Evolutionary conservation across 768 basidiomycete genomes (phyloP).

Genomic region (Boletales sp.): DNA sequence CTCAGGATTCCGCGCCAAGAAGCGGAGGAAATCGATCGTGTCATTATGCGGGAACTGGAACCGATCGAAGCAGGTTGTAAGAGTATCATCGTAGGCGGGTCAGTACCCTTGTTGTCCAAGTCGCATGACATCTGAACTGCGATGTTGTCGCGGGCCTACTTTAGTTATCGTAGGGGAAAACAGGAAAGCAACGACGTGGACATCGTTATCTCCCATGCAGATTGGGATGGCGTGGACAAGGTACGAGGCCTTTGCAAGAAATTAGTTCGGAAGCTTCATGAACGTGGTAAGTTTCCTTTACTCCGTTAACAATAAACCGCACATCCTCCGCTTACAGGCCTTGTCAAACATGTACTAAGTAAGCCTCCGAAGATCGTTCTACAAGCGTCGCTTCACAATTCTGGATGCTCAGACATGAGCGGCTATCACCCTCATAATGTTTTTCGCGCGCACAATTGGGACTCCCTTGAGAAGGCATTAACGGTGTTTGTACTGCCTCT

Average conservation of each 20-base stretch:
- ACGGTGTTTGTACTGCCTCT: slow-evolving; percentile 71
- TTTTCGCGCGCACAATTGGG: slow-evolving; percentile 61
- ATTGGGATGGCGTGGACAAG: slow-evolving; percentile 40
- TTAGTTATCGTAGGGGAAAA: slow-evolving; percentile 85
- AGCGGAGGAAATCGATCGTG: slow-evolving; percentile 70
- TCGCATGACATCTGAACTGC: neutral
- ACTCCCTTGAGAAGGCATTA: slow-evolving; percentile 81
- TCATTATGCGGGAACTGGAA: slow-evolving; percentile 66
- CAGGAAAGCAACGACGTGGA: slow-evolving; percentile 80
- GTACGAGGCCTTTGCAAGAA: slow-evolving; percentile 62
- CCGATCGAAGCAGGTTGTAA: slow-evolving; percentile 61
- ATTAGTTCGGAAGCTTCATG: slow-evolving; percentile 55
- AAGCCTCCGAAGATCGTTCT: slow-evolving; percentile 23
- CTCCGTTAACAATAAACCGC: neutral
- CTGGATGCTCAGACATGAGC: slow-evolving; percentile 46
- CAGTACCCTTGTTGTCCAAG: slow-evolving; percentile 19
- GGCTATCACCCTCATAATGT: slow-evolving; percentile 55
- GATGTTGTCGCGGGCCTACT: neutral
- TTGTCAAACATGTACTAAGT: slow-evolving; percentile 87
- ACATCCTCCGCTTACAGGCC: slow-evolving; percentile 36
- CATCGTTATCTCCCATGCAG: slow-evolving; percentile 78
- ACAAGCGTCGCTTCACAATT: slow-evolving; percentile 9
- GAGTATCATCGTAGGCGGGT: slow-evolving; percentile 83
- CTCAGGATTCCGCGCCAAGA: slow-evolving; percentile 68
- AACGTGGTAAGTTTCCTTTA: slow-evolving; percentile 43